phyloP scores from a whole-genome alignment of 345 rosid species.

The Cardamine occulta region DNA sequence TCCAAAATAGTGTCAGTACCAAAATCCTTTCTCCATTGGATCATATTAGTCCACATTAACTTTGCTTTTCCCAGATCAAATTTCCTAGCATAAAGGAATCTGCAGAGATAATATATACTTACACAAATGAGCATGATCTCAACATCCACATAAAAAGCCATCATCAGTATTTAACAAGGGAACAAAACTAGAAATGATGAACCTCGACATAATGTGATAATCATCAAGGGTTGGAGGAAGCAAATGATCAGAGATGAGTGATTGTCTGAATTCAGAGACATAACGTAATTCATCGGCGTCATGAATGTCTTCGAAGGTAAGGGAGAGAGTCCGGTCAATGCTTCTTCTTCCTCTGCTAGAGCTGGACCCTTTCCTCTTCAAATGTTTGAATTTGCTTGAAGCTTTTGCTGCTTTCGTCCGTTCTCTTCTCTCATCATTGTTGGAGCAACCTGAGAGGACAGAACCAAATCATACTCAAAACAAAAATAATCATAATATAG shows the following conservation, averaged over 20 bases:
- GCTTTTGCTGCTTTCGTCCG: conserved; percentile 78
- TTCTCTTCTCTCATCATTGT: conserved; percentile 61
- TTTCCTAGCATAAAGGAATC: conserved; percentile 85
- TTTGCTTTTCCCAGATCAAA: conserved; percentile 77
- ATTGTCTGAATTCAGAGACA: conserved; percentile 69
- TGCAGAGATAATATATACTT: conserved; percentile 30
- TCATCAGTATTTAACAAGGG: neutral
- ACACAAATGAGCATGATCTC: conserved; percentile 4
- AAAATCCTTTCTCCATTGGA: conserved; percentile 85
- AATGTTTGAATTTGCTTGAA: conserved; percentile 58
- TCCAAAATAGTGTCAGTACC: conserved; percentile 80
- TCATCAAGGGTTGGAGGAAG: conserved; percentile 73
- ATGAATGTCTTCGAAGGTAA: conserved; percentile 70
- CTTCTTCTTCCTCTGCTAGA: neutral
- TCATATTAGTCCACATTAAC: conserved; percentile 84
- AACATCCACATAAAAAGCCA: too few relatives aligned
- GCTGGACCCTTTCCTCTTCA: neutral
- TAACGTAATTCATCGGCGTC: conserved; percentile 63
- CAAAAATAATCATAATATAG: neutral
- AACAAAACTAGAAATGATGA: neutral
- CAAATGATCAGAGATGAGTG: conserved; percentile 59
- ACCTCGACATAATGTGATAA: conserved; percentile 74
- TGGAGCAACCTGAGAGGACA: conserved; percentile 46
- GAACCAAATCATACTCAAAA: too few relatives aligned
- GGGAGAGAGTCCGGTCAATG: conserved; percentile 42